Evolutionary conservation across 176 grass and related monocot genomes (phyloP).

Genomic region (Oropetium thomaeum): DNA sequence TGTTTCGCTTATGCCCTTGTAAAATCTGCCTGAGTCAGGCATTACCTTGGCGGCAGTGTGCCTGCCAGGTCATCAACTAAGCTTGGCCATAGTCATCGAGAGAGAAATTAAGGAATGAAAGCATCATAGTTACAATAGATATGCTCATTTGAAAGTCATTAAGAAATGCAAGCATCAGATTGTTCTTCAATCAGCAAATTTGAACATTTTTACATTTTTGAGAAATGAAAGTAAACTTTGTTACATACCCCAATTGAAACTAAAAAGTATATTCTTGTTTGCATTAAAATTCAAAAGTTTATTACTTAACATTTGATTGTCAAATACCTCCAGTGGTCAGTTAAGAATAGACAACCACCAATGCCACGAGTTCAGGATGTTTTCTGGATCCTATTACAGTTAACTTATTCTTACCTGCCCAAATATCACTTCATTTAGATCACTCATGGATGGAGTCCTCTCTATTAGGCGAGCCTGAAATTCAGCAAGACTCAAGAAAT

Average conservation of each 20-base stretch:
- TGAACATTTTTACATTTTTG: neutral
- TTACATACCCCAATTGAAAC: neutral
- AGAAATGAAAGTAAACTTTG: neutral
- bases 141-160: neutral
- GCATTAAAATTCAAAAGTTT: neutral
- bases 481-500: constrained; percentile 23
- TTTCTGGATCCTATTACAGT: constrained; percentile 22
- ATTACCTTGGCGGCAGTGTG: too few relatives aligned
- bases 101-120: neutral
- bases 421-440: constrained; percentile 97
- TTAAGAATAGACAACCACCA: constrained; percentile 5
- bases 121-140: constrained; percentile 1
- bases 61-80: too few relatives aligned
- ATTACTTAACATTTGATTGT: neutral
- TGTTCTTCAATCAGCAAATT: constrained; percentile 3
- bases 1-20: too few relatives aligned
- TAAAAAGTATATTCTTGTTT: neutral
- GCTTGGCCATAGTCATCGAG: neutral
- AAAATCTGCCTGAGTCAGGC: too few relatives aligned
- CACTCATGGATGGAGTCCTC: constrained; percentile 98
- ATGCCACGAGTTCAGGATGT: neutral
- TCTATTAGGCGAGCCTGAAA: constrained; percentile 89
- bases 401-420: constrained; percentile 74
- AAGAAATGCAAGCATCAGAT: neutral
- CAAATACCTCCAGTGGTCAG: neutral